Conservation (phyloP, 768 basidiomycete species). For the Chalciporus piperatus region DNA sequence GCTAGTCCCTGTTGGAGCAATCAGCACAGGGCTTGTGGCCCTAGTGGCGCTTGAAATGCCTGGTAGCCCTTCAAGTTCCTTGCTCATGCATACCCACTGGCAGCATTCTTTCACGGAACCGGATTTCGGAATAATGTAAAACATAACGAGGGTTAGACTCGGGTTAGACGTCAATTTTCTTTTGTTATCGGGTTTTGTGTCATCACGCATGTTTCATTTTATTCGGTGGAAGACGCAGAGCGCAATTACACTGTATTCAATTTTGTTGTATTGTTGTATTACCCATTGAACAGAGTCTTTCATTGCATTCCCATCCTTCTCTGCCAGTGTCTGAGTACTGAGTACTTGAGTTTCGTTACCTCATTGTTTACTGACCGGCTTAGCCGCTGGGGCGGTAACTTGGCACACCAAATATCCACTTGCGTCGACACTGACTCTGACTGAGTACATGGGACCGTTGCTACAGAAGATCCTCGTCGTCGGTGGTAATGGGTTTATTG, state of each 20-base stretch:
- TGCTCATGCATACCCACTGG: constrained; percentile 5
- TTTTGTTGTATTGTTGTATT: neutral
- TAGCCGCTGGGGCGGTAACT: too few species aligned
- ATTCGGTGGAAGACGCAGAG: constrained; percentile 10
- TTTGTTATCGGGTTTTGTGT: constrained; percentile 18
- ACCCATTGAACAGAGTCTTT: neutral
- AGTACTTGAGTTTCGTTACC: too few species aligned
- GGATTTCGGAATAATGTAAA: neutral
- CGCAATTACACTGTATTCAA: constrained; percentile 3
- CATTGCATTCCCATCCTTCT: neutral
- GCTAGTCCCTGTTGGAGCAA: constrained; percentile 13
- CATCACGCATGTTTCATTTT: constrained; percentile 5
- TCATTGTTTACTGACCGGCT: too few species aligned
- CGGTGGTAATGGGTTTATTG: constrained; percentile 98
- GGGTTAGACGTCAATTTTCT: neutral
- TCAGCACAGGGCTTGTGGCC: constrained; percentile 39
- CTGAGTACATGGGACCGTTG: constrained; percentile 21
- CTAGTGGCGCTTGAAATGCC: constrained; percentile 37
- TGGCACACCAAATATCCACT: too few species aligned
- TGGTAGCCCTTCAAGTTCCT: too few species aligned
- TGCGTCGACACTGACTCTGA: neutral
- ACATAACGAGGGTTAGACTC: neutral
- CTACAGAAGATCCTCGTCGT: constrained; percentile 79
- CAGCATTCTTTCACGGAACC: constrained; percentile 3
- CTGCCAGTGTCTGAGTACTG: too few species aligned